Evolutionary conservation across 257 asterid genomes (phyloP).

Genomic region (Przewalskia tangutica): DNA sequence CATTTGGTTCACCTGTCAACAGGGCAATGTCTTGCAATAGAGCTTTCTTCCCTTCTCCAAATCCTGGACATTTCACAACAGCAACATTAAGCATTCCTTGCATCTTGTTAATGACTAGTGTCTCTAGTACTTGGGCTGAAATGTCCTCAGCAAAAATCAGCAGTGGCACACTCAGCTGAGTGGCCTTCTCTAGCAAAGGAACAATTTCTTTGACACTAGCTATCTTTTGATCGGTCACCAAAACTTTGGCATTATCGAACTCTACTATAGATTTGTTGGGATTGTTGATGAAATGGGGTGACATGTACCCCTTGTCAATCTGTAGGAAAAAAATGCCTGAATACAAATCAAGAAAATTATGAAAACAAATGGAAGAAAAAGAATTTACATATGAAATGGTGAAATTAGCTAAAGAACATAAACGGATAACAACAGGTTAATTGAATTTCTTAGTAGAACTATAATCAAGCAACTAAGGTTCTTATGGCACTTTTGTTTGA

Average conservation of each 20-base stretch:
- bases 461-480: not conserved
- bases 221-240: constrained; percentile 87
- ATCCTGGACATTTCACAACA: constrained; percentile 83
- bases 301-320: constrained; percentile 94
- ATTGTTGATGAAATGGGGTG: constrained; percentile 83
- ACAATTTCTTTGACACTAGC: constrained; percentile 51
- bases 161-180: constrained; percentile 81
- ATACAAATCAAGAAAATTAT: constrained; percentile 51
- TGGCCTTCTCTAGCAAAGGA: constrained; percentile 88
- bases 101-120: constrained; percentile 67
- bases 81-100: constrained; percentile 72
- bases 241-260: constrained; percentile 71
- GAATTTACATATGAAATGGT: not conserved
- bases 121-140: constrained; percentile 62
- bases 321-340: constrained; percentile 85
- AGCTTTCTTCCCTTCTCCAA: constrained; percentile 71
- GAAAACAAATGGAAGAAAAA: constrained; percentile 15
- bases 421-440: not conserved
- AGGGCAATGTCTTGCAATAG: constrained; percentile 87
- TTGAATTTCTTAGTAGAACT: not conserved
- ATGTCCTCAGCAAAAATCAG: constrained; percentile 89
- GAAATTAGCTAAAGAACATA: not conserved
- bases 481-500: not conserved
- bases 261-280: constrained; percentile 63
- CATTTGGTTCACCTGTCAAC: constrained; percentile 58